Evolutionary conservation across 1,284 basidiomycete genomes (phyloP), one percentile per base, ranked within the genome.

Genomic region (Pseudomicrostroma phylloplanum): DNA sequence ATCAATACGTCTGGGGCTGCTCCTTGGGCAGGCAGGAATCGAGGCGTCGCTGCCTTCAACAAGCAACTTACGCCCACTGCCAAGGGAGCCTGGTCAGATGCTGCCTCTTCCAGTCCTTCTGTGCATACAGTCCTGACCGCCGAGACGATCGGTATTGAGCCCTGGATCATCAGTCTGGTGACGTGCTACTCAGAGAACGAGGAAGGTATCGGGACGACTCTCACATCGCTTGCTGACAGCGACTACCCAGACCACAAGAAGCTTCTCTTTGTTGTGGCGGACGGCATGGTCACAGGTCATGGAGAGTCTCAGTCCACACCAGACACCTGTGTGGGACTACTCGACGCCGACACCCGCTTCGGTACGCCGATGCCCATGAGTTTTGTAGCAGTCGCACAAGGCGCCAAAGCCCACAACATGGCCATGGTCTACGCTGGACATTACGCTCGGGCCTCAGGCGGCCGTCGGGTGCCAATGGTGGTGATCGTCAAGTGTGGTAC

Each of bases 381-480:
- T 64, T 99, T 97, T 78, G 81, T 86, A 66, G 90, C 94, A 0
- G 91, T 98, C 25, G 94, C 91, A 0, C 85, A 87, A 26, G 96
- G 96, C 3, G 80, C 86, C 17, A 96, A 97, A 82, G 85, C 85
- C 64, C 88, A 92, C 79, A 99, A 99, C 78, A 86, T 92, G 67
- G 94, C 94, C 8, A 91, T 96, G 89, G 90, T 98, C 23, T 98
- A 99, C 82, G 96, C 96, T 56, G 96, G 96, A 19, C 93, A 98
- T 83, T 98, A 98, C 81, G 90, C 82, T 3, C 80, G 81, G 36
- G 81, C 80, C 43, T 36, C 30, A 9, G 79, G 79, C 65, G 92
- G 92, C 55, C 88, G 89, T 71, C 87, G 92, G 53, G 94, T 92
- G 15, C 96, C 96, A 2, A 93, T 91, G n/a, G 84, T 99, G 68